Conservation (phyloP, 2,329 filamentous ascomycete species). For the Aspergillus vadensis region DNA sequence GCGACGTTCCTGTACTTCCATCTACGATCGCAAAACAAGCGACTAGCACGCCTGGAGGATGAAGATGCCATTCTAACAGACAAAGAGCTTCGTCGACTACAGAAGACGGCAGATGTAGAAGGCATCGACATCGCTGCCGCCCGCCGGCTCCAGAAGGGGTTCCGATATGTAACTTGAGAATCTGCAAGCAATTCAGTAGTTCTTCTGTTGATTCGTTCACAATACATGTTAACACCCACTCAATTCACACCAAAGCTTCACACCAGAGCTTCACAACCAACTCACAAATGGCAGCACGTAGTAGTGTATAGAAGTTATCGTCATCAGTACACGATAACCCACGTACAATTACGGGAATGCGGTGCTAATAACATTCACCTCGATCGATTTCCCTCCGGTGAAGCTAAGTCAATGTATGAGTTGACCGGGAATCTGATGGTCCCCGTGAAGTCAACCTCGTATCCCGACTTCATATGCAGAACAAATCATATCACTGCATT, state of each 20-base stretch:
- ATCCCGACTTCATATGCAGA: not conserved
- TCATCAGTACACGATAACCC: not conserved
- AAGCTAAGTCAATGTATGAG: no score
- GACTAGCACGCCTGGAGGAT: conserved; percentile 54
- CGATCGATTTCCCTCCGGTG: no score
- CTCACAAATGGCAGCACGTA: no score
- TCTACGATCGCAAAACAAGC: conserved; percentile 51
- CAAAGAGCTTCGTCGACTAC: conserved; percentile 50
- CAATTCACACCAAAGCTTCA: no score
- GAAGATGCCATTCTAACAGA: conserved; percentile 49
- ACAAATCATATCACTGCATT: not conserved
- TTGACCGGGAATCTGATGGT: not conserved
- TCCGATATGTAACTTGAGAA: conserved; percentile 52
- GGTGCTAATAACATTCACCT: no score
- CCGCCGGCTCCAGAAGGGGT: conserved; percentile 56
- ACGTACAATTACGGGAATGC: no score
- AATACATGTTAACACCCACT: no score
- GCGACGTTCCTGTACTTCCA: conserved; percentile 43
- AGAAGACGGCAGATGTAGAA: conserved; percentile 55
- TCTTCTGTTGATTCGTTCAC: no score
- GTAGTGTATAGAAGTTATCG: no score
- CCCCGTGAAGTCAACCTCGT: not conserved
- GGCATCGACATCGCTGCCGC: conserved; percentile 54
- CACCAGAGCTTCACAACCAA: no score
- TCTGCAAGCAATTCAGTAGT: no score